Evolutionary conservation across 768 basidiomycete species (phyloP).

Genomic region (Podaxis carcinomalis): DNA sequence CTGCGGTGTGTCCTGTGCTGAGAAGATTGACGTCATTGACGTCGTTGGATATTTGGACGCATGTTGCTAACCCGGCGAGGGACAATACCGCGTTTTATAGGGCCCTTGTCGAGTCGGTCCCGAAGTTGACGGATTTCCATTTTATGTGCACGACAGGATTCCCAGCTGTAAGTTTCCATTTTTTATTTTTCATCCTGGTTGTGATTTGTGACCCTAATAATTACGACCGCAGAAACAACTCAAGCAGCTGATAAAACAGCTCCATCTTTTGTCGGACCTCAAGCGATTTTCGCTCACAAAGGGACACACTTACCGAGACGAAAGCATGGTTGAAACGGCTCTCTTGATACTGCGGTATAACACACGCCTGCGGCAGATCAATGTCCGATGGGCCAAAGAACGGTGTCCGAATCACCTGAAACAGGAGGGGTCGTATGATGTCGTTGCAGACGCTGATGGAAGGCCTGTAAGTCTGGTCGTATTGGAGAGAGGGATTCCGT

Average conservation of each 20-base stretch:
- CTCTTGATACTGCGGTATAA: conserved; percentile 30
- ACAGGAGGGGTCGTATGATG: conserved; percentile 41
- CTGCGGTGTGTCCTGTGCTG: conserved; percentile 29
- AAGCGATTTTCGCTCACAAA: conserved; percentile 45
- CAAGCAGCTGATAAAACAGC: conserved; percentile 33
- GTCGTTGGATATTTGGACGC: conserved; percentile 44
- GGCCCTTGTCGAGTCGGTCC: conserved; percentile 30
- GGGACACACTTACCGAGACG: conserved; percentile 42
- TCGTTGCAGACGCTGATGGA: conserved; percentile 22
- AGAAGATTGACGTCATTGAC: conserved; percentile 32
- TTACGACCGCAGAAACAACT: conserved; percentile 33
- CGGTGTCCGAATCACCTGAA: conserved; percentile 44
- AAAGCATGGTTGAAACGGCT: conserved; percentile 40
- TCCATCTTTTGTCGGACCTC: conserved; percentile 34
- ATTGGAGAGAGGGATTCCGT: conserved; percentile 37
- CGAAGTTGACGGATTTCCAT: conserved; percentile 41
- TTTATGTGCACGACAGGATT: conserved; percentile 49
- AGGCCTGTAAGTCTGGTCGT: conserved; percentile 23
- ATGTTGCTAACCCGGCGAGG: conserved; percentile 29
- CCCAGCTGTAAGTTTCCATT: conserved; percentile 26
- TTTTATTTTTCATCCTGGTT: background rate
- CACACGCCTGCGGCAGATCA: conserved; percentile 35
- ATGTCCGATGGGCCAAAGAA: conserved; percentile 45
- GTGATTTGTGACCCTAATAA: background rate
- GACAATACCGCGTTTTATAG: conserved; percentile 31